Percentiles rank a stretch among this genome's conserved stretches.
Conservation (phyloP, 371 early-diverging fungal species). For the Mortierella sp. region DNA sequence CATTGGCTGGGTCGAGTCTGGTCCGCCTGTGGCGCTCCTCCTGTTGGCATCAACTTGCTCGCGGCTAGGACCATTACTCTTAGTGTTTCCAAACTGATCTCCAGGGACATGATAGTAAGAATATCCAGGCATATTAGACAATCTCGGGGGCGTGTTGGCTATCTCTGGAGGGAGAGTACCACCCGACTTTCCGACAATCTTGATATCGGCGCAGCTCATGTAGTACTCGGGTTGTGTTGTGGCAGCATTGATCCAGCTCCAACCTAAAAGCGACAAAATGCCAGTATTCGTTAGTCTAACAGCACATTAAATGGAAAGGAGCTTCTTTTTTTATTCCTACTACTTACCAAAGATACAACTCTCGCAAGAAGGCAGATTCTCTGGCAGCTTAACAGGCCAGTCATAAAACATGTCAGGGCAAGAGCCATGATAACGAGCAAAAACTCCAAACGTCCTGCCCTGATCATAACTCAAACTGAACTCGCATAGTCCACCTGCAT, state of each 20-base stretch:
- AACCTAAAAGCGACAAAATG: slow-evolving; percentile 44
- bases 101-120: slow-evolving; percentile 33
- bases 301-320: no score
- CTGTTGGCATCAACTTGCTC: slow-evolving; percentile 26
- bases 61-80: slow-evolving; percentile 29
- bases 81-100: slow-evolving; percentile 41
- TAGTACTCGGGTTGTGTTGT: slow-evolving; percentile 75
- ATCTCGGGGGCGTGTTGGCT: slow-evolving; percentile 18
- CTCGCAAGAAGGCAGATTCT: slow-evolving; percentile 41
- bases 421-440: slow-evolving; percentile 44
- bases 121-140: slow-evolving; percentile 45
- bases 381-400: slow-evolving; percentile 44
- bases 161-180: slow-evolving; percentile 24
- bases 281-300: no score
- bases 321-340: not conserved
- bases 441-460: slow-evolving; percentile 45
- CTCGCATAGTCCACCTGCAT: slow-evolving; percentile 48
- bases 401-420: slow-evolving; percentile 49
- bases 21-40: slow-evolving; percentile 25
- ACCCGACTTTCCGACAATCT: slow-evolving; percentile 54
- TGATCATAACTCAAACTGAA: slow-evolving; percentile 46
- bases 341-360: slow-evolving; percentile 44
- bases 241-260: slow-evolving; percentile 78
- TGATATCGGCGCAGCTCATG: slow-evolving; percentile 79
- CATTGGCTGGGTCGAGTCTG: not conserved